These are phyloP conservation scores for Penicillium paradoxum DNA, from an alignment of 495 filamentous ascomycete genomes.

Conservation along the genomic window DNA sequence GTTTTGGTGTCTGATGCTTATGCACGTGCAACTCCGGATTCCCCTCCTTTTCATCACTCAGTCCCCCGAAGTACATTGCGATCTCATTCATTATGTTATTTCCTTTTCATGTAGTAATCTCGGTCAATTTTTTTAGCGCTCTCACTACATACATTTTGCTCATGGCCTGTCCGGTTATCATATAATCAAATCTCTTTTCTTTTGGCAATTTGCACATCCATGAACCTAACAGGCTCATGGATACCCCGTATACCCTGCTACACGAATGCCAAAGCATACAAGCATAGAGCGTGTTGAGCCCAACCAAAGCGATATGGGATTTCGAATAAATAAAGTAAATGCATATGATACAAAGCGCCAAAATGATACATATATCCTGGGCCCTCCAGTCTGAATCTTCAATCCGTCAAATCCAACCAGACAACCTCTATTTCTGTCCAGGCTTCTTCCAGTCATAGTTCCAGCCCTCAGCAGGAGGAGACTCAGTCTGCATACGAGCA, in stretches of 20 bases:
- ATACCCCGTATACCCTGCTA: neutral
- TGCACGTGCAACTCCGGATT: conserved; percentile 29
- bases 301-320: neutral
- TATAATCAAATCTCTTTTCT: conserved; percentile 8
- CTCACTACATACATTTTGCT: conserved; percentile 6
- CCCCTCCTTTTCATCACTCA: conserved; percentile 18
- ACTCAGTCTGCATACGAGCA: conserved; percentile 75
- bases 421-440: conserved; percentile 18
- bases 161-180: conserved; percentile 1
- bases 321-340: conserved; percentile 14
- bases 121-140: conserved; percentile 6
- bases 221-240: neutral
- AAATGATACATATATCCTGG: conserved; percentile 19
- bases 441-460: conserved; percentile 59
- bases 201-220: neutral
- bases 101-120: conserved; percentile 20
- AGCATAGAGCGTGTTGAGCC: neutral
- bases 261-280: neutral
- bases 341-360: conserved; percentile 28
- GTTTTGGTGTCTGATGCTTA: conserved; percentile 14
- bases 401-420: conserved; percentile 4
- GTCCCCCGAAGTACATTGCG: conserved; percentile 27
- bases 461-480: conserved; percentile 66
- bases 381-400: neutral
- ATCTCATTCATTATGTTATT: conserved; percentile 15